A percentile compares a stretch with the other conserved stretches of the same genome.
phyloP scores from a whole-genome alignment of 495 filamentous ascomycete genomes.

The Opeltia flavorubescens region DNA sequence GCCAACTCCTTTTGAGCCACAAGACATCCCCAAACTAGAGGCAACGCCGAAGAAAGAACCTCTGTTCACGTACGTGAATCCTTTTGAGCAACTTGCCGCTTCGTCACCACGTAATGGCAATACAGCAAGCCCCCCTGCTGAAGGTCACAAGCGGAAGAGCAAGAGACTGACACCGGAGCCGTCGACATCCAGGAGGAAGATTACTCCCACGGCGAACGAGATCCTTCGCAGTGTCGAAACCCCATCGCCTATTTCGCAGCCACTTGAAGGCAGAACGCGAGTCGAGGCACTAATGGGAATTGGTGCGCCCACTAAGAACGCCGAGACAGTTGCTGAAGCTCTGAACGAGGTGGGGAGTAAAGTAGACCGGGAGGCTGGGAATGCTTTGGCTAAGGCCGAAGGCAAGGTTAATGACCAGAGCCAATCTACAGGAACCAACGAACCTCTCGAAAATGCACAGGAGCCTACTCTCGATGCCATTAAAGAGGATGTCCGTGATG shows the following conservation, averaged over 20 bases:
- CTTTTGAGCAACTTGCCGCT: conserved; percentile 62
- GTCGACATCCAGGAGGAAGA: conserved; percentile 14
- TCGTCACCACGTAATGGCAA: conserved; percentile 46
- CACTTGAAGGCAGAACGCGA: conserved; percentile 20
- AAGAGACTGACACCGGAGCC: conserved; percentile 16
- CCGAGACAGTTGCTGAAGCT: conserved; percentile 58
- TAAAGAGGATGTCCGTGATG: conserved; percentile 26
- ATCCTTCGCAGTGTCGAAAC: conserved; percentile 19
- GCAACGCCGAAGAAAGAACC: conserved; percentile 27
- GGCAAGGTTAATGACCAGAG: conserved; percentile 22
- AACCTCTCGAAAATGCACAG: conserved; percentile 28
- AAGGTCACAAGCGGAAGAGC: conserved; percentile 15
- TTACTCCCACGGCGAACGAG: conserved; percentile 12
- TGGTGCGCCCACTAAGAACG: conserved; percentile 28
- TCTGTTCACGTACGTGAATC: conserved; percentile 66
- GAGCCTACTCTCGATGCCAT: conserved; percentile 31
- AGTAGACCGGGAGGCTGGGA: conserved; percentile 54
- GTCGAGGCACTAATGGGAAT: conserved; percentile 19
- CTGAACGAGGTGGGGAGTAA: conserved; percentile 52
- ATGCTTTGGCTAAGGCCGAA: conserved; percentile 42
- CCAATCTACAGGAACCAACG: conserved; percentile 25
- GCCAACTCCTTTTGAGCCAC: conserved; percentile 18
- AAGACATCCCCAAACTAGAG: conserved; percentile 16
- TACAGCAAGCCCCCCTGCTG: conserved; percentile 11
- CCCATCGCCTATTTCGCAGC: conserved; percentile 18